phyloP scores from a whole-genome alignment of 305 asterid genomes.

The Andrographis paniculata region DNA sequence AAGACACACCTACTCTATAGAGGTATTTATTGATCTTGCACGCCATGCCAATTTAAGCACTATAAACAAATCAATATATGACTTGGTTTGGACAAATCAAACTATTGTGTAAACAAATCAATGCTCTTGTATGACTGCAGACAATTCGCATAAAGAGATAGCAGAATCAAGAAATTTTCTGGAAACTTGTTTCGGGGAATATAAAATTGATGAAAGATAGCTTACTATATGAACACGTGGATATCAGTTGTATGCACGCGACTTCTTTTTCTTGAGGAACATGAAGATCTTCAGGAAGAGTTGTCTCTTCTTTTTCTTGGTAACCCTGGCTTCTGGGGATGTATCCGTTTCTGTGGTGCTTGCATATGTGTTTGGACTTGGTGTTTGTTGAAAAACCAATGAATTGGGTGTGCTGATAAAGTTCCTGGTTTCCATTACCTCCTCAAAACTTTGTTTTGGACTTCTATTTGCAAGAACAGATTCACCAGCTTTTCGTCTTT shows the following conservation, averaged over 20 bases:
- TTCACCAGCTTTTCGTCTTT: slow-evolving; percentile 57
- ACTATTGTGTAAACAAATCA: neutral
- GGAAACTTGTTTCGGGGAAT: neutral
- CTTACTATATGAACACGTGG: neutral
- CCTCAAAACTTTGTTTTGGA: slow-evolving; percentile 37
- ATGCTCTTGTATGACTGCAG: neutral
- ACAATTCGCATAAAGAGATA: neutral
- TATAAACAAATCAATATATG: neutral
- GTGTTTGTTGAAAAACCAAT: slow-evolving; percentile 24
- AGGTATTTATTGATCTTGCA: neutral
- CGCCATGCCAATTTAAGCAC: neutral
- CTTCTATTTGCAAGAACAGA: slow-evolving; percentile 26
- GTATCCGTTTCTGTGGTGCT: slow-evolving; percentile 52
- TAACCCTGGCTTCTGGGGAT: slow-evolving; percentile 39
- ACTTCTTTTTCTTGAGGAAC: slow-evolving; percentile 59
- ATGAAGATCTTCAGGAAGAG: slow-evolving; percentile 69
- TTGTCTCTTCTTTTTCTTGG: slow-evolving; percentile 69
- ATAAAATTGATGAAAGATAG: neutral
- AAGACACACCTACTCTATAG: neutral
- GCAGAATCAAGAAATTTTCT: neutral
- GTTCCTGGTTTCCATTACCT: slow-evolving; percentile 25
- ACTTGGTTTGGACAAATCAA: neutral
- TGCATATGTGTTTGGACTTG: slow-evolving; percentile 37
- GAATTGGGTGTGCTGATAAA: slow-evolving; percentile 24
- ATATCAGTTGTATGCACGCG: slow-evolving; percentile 21